Conservation (phyloP, 805 yeast species). For the Myxozyma monticola region DNA sequence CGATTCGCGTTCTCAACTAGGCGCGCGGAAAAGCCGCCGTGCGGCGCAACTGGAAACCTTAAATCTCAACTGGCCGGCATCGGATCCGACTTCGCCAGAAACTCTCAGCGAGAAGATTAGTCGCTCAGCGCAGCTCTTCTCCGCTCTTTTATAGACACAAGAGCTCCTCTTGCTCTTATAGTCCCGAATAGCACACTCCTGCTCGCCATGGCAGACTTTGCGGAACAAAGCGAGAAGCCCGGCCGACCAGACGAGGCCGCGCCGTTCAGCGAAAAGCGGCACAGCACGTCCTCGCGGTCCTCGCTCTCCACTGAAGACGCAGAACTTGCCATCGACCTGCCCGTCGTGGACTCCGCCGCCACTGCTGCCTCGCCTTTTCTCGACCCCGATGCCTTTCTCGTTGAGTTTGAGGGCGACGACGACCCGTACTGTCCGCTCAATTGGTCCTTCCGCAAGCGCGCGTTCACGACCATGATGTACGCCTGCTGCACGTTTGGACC, state of each 20-base stretch:
- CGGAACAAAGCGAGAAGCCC: not conserved
- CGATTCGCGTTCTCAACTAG: too few relatives aligned
- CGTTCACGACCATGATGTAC: conserved; percentile 44
- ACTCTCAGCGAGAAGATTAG: too few relatives aligned
- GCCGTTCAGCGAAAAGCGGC: not conserved
- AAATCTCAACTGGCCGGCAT: too few relatives aligned
- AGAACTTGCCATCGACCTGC: not conserved
- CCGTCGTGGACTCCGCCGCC: not conserved
- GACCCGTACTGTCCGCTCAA: conserved; percentile 72
- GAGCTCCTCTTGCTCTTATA: too few relatives aligned
- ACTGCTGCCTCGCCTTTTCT: not conserved
- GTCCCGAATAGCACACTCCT: too few relatives aligned
- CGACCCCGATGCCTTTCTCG: conserved; percentile 35
- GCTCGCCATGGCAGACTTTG: too few relatives aligned
- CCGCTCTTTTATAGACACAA: too few relatives aligned
- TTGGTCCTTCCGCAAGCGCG: conserved; percentile 42
- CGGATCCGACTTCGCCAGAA: too few relatives aligned
- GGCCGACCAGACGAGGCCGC: not conserved
- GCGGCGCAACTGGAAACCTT: too few relatives aligned
- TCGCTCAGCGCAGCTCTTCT: too few relatives aligned
- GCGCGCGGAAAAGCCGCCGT: too few relatives aligned
- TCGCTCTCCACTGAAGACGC: not conserved
- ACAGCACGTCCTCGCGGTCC: not conserved
- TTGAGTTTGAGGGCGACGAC: conserved; percentile 65
- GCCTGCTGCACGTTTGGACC: conserved; percentile 47